A percentile compares a stretch with the other conserved stretches of the same genome.
Conservation (phyloP, 1,284 basidiomycete genomes). For the Testicularia cyperi region DNA sequence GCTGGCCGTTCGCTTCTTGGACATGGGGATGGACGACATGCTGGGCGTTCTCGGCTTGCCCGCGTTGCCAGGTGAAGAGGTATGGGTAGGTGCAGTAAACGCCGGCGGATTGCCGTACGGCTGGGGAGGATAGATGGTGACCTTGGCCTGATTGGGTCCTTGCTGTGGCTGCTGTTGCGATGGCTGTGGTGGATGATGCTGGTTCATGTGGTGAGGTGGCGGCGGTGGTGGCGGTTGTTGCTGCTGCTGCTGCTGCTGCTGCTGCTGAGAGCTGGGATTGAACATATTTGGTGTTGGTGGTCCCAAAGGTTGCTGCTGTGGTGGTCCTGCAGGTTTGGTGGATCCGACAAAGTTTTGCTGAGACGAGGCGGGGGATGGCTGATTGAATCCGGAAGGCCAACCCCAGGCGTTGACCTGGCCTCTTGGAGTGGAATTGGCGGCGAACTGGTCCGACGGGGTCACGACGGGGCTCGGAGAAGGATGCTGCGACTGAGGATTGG, state of each 20-base stretch:
- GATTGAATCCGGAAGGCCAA: constrained; percentile 39
- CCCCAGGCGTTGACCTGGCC: constrained; percentile 44
- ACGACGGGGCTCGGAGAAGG: constrained; percentile 13
- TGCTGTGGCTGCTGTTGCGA: constrained; percentile 8
- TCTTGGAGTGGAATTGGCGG: constrained; percentile 6
- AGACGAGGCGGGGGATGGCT: constrained; percentile 14
- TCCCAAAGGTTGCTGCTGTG: too few relatives aligned
- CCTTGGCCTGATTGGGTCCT: constrained; percentile 9
- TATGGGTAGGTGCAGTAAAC: constrained; percentile 18
- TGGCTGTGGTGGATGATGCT: constrained; percentile 14
- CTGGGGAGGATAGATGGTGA: constrained; percentile 40
- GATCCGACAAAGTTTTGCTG: constrained; percentile 10
- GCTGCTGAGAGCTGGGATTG: constrained; percentile 20
- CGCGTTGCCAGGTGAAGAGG: constrained; percentile 29
- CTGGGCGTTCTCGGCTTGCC: constrained; percentile 33
- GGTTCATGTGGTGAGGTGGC: constrained; percentile 9
- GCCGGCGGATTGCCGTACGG: constrained; percentile 36
- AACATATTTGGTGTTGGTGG: constrained; percentile 31
- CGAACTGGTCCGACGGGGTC: constrained; percentile 13
- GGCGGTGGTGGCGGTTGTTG: constrained; percentile 17
- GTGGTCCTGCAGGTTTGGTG: constrained; percentile 15
- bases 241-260: constrained; percentile 14
- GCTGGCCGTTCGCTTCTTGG: constrained; percentile 42
- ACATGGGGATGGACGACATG: constrained; percentile 24
- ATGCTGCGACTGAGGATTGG: constrained; percentile 14